Evolutionary conservation across 768 basidiomycete species (phyloP).

Genomic region (Russula sp.): DNA sequence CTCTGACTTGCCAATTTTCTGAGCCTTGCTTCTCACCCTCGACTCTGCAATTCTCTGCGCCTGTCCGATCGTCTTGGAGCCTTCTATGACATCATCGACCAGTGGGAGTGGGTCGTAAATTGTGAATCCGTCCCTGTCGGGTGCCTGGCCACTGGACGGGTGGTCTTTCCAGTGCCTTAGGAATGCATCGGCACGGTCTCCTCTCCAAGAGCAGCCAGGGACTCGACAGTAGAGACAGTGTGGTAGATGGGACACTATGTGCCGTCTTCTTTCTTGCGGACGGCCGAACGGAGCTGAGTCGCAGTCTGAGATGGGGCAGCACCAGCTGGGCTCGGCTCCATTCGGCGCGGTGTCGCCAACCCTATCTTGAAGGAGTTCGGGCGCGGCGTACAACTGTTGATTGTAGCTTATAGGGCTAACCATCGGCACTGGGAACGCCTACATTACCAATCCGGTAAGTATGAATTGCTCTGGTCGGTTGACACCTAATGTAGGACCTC

Average conservation of each 20-base stretch:
- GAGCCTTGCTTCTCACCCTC: background rate
- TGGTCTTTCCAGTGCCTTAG: background rate
- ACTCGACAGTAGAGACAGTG: background rate
- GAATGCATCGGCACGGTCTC: background rate
- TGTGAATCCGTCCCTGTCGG: background rate
- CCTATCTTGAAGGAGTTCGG: no score
- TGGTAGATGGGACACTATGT: background rate
- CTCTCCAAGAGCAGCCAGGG: slow-evolving; percentile 7
- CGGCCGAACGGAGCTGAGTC: background rate
- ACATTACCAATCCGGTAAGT: no score
- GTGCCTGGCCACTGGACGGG: background rate
- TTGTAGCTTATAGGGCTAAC: no score
- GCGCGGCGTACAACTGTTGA: no score
- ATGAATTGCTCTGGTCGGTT: no score
- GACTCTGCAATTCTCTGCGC: background rate
- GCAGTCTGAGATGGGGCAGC: background rate
- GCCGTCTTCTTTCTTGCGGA: background rate
- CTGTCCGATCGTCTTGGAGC: background rate
- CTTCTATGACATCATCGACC: background rate
- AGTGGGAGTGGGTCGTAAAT: slow-evolving; percentile 4
- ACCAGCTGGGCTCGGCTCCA: background rate
- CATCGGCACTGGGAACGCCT: no score
- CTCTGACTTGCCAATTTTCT: background rate
- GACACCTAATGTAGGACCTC: no score
- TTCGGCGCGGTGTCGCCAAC: no score